Base-by-base conservation (phyloP, 2,329 filamentous ascomycete genomes). In the Fusarium gaditjirri region DNA sequence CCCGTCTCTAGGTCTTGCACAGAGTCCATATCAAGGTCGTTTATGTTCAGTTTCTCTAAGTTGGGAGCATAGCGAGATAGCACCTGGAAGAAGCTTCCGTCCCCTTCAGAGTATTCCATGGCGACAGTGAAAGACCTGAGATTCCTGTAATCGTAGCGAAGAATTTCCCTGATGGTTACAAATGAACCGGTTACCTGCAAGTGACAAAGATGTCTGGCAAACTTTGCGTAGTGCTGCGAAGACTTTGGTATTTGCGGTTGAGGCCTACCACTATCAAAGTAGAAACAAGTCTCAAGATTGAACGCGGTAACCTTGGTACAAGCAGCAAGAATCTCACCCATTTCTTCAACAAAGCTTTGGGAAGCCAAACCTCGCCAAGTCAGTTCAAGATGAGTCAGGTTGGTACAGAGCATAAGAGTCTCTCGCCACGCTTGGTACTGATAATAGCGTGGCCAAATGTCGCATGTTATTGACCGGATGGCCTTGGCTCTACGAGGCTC, bases 371-470 rank as follows among this genome's bases (percentile, higher is more conserved):
- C 16, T 19, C 16, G 35, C 35, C 35, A 49, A 19, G 3, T 10
- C 21, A 31, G 21, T 33, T 9, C 29, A 33, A 67, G 31, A 4
- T 6, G 21, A 10, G 19, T 21, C 5, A 61, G 19, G 6, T 74
- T 74, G 9, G 60, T 61, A n/a, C 73, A 74, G 5, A 42, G 33
- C 9, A 9, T 31, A 3, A 42, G 38, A 13, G 61, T 65, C 1
- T 63, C 38, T 8, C 63, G 6, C 47, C 47, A 52, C 36, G 12
- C 21, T 6, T 8, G 16, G 46, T 31, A 11, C 3, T 12, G 6
- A 6, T 16, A 16, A 2, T 5, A 21, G 3, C 3, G 6, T 23
- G 21, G 19, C 25, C 68, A 21, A 5, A 58, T 25, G 7, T 68
- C 44, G 23, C 35, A 42, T 2, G 21, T 31, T 19, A 75, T 57